These are phyloP conservation scores for Plasmodium cynomolgi DNA, from an alignment of 169 alveolate species.

Conservation along the genomic window DNA sequence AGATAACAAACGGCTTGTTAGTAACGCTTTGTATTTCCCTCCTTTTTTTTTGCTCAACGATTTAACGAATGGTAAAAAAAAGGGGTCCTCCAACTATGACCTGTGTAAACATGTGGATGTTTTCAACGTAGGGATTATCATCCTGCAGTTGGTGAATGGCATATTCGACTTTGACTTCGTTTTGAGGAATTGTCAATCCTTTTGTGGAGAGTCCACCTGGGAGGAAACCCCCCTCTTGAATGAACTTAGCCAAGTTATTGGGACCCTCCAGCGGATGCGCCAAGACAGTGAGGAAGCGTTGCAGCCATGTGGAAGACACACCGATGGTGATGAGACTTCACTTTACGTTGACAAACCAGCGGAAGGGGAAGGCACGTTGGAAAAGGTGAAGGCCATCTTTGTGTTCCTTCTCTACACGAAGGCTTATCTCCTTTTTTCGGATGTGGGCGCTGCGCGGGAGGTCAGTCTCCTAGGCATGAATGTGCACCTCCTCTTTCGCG, in stretches of 20 bases:
- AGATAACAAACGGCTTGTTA: neutral
- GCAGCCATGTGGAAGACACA: neutral
- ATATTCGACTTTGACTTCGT: neutral
- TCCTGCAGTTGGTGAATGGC: conserved; percentile 30
- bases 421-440: conserved; percentile 1
- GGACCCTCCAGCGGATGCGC: neutral
- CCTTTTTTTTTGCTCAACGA: conserved; percentile 21
- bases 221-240: neutral
- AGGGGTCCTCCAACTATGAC: neutral
- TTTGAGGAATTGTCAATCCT: neutral
- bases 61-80: conserved; percentile 8
- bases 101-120: conserved; percentile 40
- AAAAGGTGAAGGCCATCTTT: conserved; percentile 26
- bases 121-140: conserved; percentile 47
- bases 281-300: neutral
- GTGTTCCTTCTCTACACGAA: conserved; percentile 23
- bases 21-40: neutral
- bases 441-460: neutral
- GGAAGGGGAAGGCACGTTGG: neutral
- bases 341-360: neutral
- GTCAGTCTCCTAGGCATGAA: conserved; percentile 21
- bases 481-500: neutral
- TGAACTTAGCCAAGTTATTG: neutral
- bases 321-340: neutral
- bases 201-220: neutral